Base-by-base conservation (phyloP, 495 filamentous ascomycete species). In the Aspergillus kassunensis region DNA sequence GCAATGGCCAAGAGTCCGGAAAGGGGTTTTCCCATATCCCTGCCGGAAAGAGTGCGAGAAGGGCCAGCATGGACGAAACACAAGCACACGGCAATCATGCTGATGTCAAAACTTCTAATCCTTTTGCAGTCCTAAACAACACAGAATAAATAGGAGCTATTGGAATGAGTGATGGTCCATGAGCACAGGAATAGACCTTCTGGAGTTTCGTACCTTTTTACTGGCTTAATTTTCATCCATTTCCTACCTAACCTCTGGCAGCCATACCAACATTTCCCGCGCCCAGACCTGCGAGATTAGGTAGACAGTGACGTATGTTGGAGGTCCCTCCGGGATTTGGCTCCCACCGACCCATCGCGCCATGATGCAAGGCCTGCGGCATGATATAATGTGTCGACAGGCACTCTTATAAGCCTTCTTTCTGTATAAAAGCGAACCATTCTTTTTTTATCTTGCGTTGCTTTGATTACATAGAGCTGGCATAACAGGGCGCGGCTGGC, bases 31-130 rank as follows among this genome's bases (percentile, higher is more conserved):
- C 64, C 0, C 49, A 64, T 2, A 69, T 73, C 5, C 59, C 67
- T 7, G 44, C 61, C 19, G 71, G 70, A 60, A 72, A 73, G 56
- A 64, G 71, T n/a, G 68, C 71, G 30, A 74, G 72, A 61, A 68
- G 65, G 59, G 52, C 54, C 51, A 58, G 50, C 53, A 66, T 65
- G 56, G 58, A 51, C n/a, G 61, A 62, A 4, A 39, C 49, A 11
- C 51, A 60, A 35, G 11, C 41, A 7, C 27, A 47, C 12, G 24
- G 61, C 4, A 44, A 10, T 34, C 37, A 46, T 27, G 34, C 58
- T 29, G 57, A 57, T 13, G 54, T 61, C 1, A 67, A 69, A 53
- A 67, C 53, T 30, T 56, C 64, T 15, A 73, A 73, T 45, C 67
- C 69, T 0, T 74, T 61, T 47, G 68, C 60, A 1, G 71, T 74